A percentile compares a stretch with the other conserved stretches of the same genome.
phyloP scores from a whole-genome alignment of 2,329 filamentous ascomycete genomes.

The Drechmeria coniospora region DNA sequence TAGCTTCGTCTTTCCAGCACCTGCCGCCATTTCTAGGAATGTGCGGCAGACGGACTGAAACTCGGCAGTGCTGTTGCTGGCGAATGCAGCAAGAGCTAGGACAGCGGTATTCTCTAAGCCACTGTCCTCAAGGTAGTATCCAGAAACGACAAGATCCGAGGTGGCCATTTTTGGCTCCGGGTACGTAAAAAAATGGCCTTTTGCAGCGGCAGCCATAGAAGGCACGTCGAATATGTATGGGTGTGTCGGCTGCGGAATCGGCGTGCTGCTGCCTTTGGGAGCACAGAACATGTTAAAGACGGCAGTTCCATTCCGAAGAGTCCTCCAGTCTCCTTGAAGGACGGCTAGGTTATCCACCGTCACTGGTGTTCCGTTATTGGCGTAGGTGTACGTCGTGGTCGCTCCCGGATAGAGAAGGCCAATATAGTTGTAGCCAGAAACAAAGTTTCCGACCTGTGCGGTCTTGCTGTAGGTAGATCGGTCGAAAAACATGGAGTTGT shows the following conservation, averaged over 20 bases:
- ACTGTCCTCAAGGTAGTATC: conserved; percentile 19
- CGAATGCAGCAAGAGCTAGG: conserved; percentile 10
- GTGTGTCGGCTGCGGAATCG: background rate
- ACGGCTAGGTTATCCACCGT: conserved; percentile 15
- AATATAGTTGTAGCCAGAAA: conserved; percentile 14
- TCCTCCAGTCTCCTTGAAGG: conserved; percentile 13
- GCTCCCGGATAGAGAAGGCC: conserved; percentile 14
- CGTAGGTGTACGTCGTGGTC: conserved; percentile 20
- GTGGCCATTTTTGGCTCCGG: conserved; percentile 15
- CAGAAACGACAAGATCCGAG: conserved; percentile 7
- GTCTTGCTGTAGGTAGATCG: conserved; percentile 7
- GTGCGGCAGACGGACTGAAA: conserved; percentile 19
- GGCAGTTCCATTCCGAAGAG: conserved; percentile 15
- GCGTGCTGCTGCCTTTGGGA: conserved; percentile 3
- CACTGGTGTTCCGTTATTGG: conserved; percentile 18
- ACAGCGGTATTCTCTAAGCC: conserved; percentile 20
- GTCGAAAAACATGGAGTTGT: conserved; percentile 23
- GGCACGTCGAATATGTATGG: no score
- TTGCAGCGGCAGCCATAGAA: background rate
- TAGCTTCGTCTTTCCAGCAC: no score
- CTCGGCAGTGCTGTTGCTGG: conserved; percentile 11
- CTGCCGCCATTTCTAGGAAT: conserved; percentile 20
- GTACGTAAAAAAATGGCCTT: conserved; percentile 8
- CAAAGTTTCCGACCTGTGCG: conserved; percentile 14
- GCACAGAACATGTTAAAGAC: conserved; percentile 20